A percentile compares a stretch with the other conserved stretches of the same genome.
Evolutionary conservation across 345 rosid genomes (phyloP).

Genomic region (Psidium friedrichsthalianum): DNA sequence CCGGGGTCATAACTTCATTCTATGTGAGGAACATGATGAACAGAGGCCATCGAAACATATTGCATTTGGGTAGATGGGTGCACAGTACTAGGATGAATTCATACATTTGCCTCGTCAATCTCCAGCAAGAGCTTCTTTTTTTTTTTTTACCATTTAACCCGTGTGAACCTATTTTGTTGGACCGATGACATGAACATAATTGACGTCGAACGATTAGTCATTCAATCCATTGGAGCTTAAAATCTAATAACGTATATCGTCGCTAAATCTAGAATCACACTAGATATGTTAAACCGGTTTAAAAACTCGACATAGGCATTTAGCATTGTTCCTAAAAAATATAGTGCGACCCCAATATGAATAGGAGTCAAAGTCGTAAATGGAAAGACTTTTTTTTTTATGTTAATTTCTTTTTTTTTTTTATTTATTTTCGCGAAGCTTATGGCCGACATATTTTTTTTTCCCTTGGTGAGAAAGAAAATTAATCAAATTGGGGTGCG

Average conservation of each 20-base stretch:
- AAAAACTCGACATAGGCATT: background rate
- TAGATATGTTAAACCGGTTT: background rate
- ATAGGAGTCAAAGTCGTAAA: background rate
- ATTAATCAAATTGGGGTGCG: background rate
- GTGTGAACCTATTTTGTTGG: background rate
- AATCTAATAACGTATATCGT: background rate
- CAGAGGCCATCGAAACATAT: background rate
- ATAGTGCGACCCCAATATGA: background rate
- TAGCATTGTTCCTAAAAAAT: background rate
- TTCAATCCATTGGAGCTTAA: background rate
- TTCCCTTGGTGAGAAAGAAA: background rate
- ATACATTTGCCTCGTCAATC: background rate
- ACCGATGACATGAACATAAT: background rate
- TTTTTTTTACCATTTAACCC: background rate
- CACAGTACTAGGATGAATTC: background rate
- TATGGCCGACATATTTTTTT: background rate
- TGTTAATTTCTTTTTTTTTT: too few relatives aligned
- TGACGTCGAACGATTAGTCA: background rate
- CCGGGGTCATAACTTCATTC: slow-evolving; percentile 91
- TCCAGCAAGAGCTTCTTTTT: background rate
- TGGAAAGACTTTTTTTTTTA: background rate
- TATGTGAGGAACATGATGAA: slow-evolving; percentile 41
- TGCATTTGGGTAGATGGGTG: background rate
- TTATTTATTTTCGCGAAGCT: background rate
- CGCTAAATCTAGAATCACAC: background rate